Base-by-base conservation (phyloP, 371 early-diverging fungal species). In the Syncephalastrum racemosum region DNA sequence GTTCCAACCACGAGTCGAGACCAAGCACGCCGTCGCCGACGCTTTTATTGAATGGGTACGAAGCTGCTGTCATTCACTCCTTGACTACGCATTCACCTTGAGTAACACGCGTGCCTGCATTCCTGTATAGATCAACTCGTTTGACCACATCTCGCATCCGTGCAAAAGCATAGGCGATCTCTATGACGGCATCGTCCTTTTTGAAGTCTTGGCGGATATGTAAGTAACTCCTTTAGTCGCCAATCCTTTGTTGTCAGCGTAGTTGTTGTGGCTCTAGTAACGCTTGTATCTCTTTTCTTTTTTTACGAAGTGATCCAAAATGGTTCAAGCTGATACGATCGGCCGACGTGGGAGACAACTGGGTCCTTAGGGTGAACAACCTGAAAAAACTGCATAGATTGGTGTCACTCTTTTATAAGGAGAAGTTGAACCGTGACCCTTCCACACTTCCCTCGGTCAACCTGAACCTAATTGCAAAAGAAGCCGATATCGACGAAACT, bases 301-400 rank as follows among this genome's bases (percentile, higher is more conserved):
- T 16, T n/a, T n/a, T n/a, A n/a, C n/a, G n/a, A 62, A 92, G 95
- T 56, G 95, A 97, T 65, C 74, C 87, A 15, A 83, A 86, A 52
- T 95, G 93, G 93, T 96, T 96, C 81, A 90, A 91, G 62, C 63
- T 81, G 18, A 82, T 85, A 49, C 82, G 88, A 15, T 80, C 87
- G 3, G 79, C 86, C 13, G 93, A 92, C 47, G 77, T 86, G 23
- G 89, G 90, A 45, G 91, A 89, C 66, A 94, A 94, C 80, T 97
- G 97, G 98, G 93, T 96, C 1, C 71, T 92, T 27, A 90, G 88
- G 63, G 87, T 91, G 68, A 95, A 93, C 77, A 91, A 90, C 61
- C 82, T 96, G 24, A 94, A 95, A 69, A 90, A 88, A 61, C 79
- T 95, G 19, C 81, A 92, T 74, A 89, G 88, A 60, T 80, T 95